phyloP scores from a whole-genome alignment of 1,139 yeast genomes.

The Yamadazyma sp. region DNA sequence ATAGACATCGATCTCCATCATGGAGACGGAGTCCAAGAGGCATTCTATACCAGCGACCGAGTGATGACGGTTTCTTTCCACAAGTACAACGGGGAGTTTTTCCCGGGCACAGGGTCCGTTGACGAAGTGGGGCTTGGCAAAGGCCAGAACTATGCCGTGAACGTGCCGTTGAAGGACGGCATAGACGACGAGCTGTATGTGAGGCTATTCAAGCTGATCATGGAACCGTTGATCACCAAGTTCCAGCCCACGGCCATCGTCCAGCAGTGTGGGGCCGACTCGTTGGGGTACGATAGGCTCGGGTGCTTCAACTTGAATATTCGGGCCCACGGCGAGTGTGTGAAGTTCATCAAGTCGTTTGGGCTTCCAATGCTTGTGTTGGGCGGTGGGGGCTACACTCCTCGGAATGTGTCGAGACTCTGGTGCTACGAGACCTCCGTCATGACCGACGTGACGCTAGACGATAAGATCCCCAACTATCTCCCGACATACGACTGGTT shows the following conservation, averaged over 20 bases:
- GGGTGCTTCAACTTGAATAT: constrained; percentile 92
- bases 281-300: constrained; percentile 84
- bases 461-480: constrained; percentile 71
- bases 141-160: constrained; percentile 84
- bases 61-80: constrained; percentile 98
- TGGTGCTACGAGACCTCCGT: constrained; percentile 97
- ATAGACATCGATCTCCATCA: constrained; percentile 97
- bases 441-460: constrained; percentile 74
- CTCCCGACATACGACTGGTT: constrained; percentile 86
- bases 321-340: constrained; percentile 95
- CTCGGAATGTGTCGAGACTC: constrained; percentile 87
- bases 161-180: constrained; percentile 90
- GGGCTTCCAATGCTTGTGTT: constrained; percentile 87
- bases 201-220: constrained; percentile 71
- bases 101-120: constrained; percentile 94
- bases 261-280: constrained; percentile 91
- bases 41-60: constrained; percentile 92
- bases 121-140: constrained; percentile 87
- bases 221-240: constrained; percentile 80
- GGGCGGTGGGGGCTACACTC: constrained; percentile 98
- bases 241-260: constrained; percentile 87
- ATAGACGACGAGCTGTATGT: constrained; percentile 87
- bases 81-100: constrained; percentile 91
- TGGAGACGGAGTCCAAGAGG: constrained; percentile 99
- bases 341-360: constrained; percentile 81